These are phyloP conservation scores for Tephrocybe sp. DNA, from an alignment of 768 basidiomycete genomes.

Conservation along the genomic window DNA sequence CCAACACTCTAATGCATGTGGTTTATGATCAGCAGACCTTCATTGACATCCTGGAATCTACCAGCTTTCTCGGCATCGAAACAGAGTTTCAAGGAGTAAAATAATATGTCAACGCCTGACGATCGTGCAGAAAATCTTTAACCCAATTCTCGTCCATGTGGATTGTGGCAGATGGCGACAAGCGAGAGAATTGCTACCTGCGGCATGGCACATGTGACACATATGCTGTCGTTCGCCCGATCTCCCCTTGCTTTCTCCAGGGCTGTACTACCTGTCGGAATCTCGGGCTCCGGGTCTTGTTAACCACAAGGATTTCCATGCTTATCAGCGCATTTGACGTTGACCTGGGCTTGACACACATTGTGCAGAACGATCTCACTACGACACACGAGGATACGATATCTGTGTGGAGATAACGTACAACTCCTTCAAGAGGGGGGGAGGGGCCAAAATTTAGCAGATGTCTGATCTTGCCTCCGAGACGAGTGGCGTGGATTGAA, in stretches of 20 bases:
- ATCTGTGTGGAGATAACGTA: not conserved
- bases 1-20: conserved; percentile 1
- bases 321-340: not conserved
- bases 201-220: not conserved
- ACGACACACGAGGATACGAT: not conserved
- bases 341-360: not conserved
- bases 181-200: not conserved
- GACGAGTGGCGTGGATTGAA: too few species aligned
- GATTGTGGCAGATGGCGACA: not conserved
- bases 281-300: not conserved
- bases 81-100: conserved; percentile 9
- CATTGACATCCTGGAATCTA: not conserved
- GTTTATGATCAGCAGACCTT: conserved; percentile 5
- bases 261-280: not conserved
- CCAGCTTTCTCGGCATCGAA: not conserved
- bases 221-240: not conserved
- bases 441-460: too few species aligned
- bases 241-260: not conserved
- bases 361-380: not conserved
- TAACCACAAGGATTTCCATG: not conserved
- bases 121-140: not conserved
- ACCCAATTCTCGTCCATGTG: not conserved
- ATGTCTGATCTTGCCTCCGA: not conserved
- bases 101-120: not conserved
- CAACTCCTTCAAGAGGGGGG: not conserved